Conservation (phyloP, 2,329 filamentous ascomycete species). For the Aulographum hederae region DNA sequence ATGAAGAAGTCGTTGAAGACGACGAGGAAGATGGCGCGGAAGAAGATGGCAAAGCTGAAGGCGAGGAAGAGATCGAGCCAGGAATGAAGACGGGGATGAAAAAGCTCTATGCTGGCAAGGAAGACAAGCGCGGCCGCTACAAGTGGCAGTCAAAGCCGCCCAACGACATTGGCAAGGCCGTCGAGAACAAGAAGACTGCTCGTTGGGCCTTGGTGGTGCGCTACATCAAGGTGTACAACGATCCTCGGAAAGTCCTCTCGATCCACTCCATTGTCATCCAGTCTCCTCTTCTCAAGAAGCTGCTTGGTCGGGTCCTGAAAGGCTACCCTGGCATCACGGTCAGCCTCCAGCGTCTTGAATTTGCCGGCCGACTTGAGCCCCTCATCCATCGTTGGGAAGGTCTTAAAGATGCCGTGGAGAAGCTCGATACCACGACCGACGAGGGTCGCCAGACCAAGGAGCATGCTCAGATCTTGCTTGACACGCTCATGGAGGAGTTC, state of each 20-base stretch:
- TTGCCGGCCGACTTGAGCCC: slow-evolving; percentile 40
- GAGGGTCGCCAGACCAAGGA: slow-evolving; percentile 15
- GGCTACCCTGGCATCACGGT: slow-evolving; percentile 43
- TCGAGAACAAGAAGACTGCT: slow-evolving; percentile 41
- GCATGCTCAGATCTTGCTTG: slow-evolving; percentile 20
- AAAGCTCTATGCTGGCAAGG: slow-evolving; percentile 25
- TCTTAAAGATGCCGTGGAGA: slow-evolving; percentile 20
- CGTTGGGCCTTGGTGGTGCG: slow-evolving; percentile 43
- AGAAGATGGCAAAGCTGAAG: slow-evolving; percentile 5
- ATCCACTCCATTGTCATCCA: slow-evolving; percentile 47
- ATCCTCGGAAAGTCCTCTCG: slow-evolving; percentile 25
- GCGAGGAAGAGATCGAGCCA: neutral
- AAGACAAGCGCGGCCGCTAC: slow-evolving; percentile 28
- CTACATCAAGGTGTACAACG: slow-evolving; percentile 31
- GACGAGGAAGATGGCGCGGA: no score
- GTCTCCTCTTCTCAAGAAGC: slow-evolving; percentile 39
- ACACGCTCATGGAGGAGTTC: slow-evolving; percentile 22
- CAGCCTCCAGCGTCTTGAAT: slow-evolving; percentile 40
- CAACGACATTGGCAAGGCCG: slow-evolving; percentile 34
- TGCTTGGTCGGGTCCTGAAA: slow-evolving; percentile 34
- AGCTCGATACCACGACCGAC: slow-evolving; percentile 11
- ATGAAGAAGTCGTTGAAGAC: no score
- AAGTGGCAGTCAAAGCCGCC: slow-evolving; percentile 36
- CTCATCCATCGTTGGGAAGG: slow-evolving; percentile 47
- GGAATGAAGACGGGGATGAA: slow-evolving; percentile 17